Base-by-base conservation (phyloP, 345 rosid genomes). In the Gossypium anomalum region DNA sequence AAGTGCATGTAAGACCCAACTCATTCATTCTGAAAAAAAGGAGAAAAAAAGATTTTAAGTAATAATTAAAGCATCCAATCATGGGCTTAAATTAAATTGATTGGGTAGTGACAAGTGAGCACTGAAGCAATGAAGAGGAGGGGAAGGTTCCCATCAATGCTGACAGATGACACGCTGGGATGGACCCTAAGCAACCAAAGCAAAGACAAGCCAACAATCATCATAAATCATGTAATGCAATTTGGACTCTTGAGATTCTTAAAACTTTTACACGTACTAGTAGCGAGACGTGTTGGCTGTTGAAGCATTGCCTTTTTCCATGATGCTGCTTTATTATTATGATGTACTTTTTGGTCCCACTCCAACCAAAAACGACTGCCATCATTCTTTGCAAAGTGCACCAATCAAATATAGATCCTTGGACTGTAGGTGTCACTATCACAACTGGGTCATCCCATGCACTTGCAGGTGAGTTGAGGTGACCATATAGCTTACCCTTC, bases 121-220 rank as follows among this genome's bases (percentile, higher is more conserved):
- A 67, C 38, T 67, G 8, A 67, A 34, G 55, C 55, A 22, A 13
- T 20, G 56, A 67, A 19, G 17, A 48, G 41, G 73, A 53, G 59
- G 59, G n/a, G 63, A 69, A 52, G 77, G 51, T 71, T 75, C 73
- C 41, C 75, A 44, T 52, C 72, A 5, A 38, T 57, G 64, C 20
- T 66, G 59, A 74, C 67, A 14, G 53, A 58, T 27, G 45, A 53
- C 68, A 77, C 4, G 59, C n/a, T 71, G 81, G 69, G 69, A 61
- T 67, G 72, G 67, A 73, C 68, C 29, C 63, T 12, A 9, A 25
- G 69, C 69, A 64, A 20, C 60, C 60, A 59, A 58, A 23, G 38
- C 34, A 2, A 52, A 52, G 49, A 9, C 23, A 56, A 56, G 60
- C 60, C 27, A 14, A 41, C 7, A 65, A 43, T 17, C 23, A 64